phyloP scores from a whole-genome alignment of 2,329 filamentous ascomycete genomes.

The Ascocoryne sarcoides region DNA sequence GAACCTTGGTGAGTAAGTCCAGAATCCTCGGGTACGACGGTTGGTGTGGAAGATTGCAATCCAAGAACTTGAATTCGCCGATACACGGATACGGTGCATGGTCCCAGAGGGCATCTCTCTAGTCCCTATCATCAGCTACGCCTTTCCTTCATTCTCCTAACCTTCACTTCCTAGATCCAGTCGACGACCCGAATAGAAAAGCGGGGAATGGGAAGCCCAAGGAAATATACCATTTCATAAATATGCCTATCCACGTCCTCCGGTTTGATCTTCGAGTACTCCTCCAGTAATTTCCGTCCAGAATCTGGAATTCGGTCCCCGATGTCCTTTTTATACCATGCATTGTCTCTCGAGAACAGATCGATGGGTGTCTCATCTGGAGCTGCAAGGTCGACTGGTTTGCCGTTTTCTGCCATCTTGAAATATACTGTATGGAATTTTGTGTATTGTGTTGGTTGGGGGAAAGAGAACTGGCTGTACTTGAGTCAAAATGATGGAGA shows the following conservation, averaged over 20 bases:
- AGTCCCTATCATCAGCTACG: neutral
- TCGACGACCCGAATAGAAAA: too few species aligned
- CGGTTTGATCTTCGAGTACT: conserved; percentile 13
- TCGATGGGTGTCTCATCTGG: neutral
- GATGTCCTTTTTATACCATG: conserved; percentile 11
- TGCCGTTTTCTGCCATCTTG: neutral
- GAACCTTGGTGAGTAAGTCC: conserved; percentile 32
- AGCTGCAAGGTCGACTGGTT: neutral
- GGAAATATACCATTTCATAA: conserved; percentile 10
- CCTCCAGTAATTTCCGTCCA: conserved; percentile 13
- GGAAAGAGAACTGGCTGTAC: too few species aligned
- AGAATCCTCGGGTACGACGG: conserved; percentile 10
- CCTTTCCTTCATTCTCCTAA: too few species aligned
- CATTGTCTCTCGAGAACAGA: conserved; percentile 9
- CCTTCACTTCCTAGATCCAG: too few species aligned
- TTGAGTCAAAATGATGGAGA: too few species aligned
- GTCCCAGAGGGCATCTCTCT: conserved; percentile 17
- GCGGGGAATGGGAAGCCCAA: neutral
- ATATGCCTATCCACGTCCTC: conserved; percentile 14
- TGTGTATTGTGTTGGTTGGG: too few species aligned
- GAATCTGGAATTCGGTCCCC: conserved; percentile 1
- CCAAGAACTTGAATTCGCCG: conserved; percentile 16
- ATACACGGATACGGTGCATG: conserved; percentile 20
- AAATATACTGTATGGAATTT: too few species aligned
- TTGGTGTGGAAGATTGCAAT: conserved; percentile 6